phyloP scores from a whole-genome alignment of 1,284 basidiomycete genomes.

The Pseudozyma thailandica region DNA sequence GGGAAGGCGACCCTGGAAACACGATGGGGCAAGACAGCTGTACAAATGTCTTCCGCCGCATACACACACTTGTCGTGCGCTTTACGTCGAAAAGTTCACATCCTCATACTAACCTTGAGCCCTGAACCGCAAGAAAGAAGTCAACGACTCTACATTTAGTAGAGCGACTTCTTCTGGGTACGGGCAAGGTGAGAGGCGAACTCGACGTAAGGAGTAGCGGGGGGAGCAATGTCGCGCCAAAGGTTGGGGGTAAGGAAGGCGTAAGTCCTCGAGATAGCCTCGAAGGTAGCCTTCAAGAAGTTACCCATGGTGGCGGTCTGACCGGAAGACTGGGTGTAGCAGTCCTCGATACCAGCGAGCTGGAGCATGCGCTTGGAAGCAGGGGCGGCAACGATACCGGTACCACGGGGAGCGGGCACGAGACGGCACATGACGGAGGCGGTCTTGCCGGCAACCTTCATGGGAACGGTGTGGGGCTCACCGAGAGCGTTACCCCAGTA shows the following conservation, averaged over 20 bases:
- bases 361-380: slow-evolving; percentile 96
- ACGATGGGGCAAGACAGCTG: not conserved
- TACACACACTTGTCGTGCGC: slow-evolving; percentile 4
- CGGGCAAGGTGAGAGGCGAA: slow-evolving; percentile 65
- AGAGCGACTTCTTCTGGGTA: slow-evolving; percentile 62
- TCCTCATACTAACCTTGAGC: not conserved
- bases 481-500: slow-evolving; percentile 89
- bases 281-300: slow-evolving; percentile 99
- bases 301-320: slow-evolving; percentile 99
- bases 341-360: slow-evolving; percentile 94
- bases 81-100: slow-evolving; percentile 3
- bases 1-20: slow-evolving; percentile 12
- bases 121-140: slow-evolving; percentile 4
- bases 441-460: slow-evolving; percentile 96
- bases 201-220: slow-evolving; percentile 70
- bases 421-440: slow-evolving; percentile 99
- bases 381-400: slow-evolving; percentile 98
- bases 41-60: slow-evolving; percentile 1
- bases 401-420: slow-evolving; percentile 96
- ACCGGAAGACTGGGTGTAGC: slow-evolving; percentile 95
- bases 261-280: slow-evolving; percentile 97
- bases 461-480: slow-evolving; percentile 99
- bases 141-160: slow-evolving; percentile 28
- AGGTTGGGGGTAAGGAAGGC: slow-evolving; percentile 96
- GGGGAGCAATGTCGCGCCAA: slow-evolving; percentile 89